Evolutionary conservation across 2,329 filamentous ascomycete species (phyloP).

Genomic region (Tothia fuscella): DNA sequence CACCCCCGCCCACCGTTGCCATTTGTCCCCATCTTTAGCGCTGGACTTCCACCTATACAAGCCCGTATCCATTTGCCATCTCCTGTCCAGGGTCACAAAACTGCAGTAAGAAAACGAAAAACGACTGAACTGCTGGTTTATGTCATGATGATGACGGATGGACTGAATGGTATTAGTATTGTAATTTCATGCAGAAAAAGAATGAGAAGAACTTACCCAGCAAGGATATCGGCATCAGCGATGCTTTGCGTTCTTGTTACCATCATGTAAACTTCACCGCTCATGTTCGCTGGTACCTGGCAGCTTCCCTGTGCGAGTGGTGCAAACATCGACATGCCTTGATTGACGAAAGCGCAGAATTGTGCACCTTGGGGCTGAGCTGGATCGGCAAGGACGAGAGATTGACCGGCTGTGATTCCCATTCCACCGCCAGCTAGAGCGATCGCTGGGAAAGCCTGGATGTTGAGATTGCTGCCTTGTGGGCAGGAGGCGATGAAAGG

Average conservation of each 20-base stretch:
- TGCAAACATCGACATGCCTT: constrained; percentile 50
- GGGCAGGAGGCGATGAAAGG: constrained; percentile 63
- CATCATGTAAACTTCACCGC: constrained; percentile 55
- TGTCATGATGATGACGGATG: constrained; percentile 11
- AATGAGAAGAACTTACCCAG: constrained; percentile 32
- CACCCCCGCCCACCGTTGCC: no score
- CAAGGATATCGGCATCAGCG: constrained; percentile 50
- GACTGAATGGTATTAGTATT: constrained; percentile 6
- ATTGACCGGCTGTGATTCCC: constrained; percentile 27
- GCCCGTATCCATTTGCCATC: no score
- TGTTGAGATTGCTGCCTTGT: constrained; percentile 46
- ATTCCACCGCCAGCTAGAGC: constrained; percentile 39
- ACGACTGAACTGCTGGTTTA: no score
- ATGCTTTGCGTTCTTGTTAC: constrained; percentile 44
- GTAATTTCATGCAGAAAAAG: not conserved
- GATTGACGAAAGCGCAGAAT: constrained; percentile 57
- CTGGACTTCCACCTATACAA: no score
- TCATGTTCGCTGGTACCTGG: constrained; percentile 48
- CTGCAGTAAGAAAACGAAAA: no score
- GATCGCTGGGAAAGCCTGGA: constrained; percentile 50
- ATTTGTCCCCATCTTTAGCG: no score
- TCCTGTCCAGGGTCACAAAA: no score
- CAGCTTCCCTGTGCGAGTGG: constrained; percentile 45
- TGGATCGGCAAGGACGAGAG: constrained; percentile 26
- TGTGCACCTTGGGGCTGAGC: constrained; percentile 32